Conservation (phyloP, 305 asterid species). For the Fraxinus ornus region DNA sequence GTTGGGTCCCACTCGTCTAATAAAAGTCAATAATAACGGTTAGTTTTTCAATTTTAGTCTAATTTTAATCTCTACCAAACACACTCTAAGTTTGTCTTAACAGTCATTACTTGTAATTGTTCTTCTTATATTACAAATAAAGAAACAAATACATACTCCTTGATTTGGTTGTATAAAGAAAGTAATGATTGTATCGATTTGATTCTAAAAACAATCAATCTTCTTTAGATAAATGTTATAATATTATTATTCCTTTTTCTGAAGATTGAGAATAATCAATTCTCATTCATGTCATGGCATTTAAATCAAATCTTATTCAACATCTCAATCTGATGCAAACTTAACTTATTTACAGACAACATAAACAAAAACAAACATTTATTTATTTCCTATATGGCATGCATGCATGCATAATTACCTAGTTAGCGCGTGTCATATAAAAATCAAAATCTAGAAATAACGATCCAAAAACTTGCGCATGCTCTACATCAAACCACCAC, state of each 20-base stretch:
- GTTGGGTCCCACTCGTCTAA: too few relatives aligned
- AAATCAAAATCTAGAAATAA: conserved; percentile 25
- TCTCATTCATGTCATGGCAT: neutral
- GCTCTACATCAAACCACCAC: conserved; percentile 39
- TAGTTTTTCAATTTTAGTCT: too few relatives aligned
- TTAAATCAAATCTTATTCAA: conserved; percentile 2
- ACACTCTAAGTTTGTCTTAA: too few relatives aligned
- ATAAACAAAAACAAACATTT: neutral
- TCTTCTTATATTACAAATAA: neutral
- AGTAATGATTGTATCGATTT: neutral
- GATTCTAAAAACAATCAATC: neutral
- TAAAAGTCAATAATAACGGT: too few relatives aligned
- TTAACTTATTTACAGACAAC: conserved; percentile 19
- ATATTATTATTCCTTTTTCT: too few relatives aligned
- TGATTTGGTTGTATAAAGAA: neutral
- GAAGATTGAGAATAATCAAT: neutral
- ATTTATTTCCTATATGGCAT: neutral
- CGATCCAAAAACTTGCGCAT: conserved; percentile 58
- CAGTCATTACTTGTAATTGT: neutral
- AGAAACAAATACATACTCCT: neutral
- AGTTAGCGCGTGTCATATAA: neutral
- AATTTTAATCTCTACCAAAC: too few relatives aligned
- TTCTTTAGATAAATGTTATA: neutral
- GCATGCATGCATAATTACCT: neutral
- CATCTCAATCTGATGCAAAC: conserved; percentile 28